Base-by-base conservation (phyloP, 1,139 yeast species). In the Yamadazyma aaseri region DNA sequence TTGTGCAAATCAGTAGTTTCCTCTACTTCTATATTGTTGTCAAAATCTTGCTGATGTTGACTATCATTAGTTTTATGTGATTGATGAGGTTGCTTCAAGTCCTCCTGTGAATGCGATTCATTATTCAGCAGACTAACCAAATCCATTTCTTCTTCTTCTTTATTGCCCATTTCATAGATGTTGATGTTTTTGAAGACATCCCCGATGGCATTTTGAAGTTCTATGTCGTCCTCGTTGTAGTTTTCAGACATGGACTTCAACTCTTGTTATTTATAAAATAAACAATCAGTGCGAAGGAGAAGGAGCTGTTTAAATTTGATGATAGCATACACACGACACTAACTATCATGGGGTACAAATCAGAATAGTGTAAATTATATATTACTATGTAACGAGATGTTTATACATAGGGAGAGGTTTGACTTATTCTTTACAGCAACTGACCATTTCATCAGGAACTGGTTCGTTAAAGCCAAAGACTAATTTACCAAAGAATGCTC, bases 401-500 rank as follows among this genome's bases (percentile, higher is more conserved):
- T n/a, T n/a, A n/a, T n/a, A n/a, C n/a, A n/a, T n/a, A n/a, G n/a
- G n/a, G n/a, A n/a, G n/a, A n/a, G n/a, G n/a, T n/a, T n/a, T n/a
- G n/a, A n/a, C n/a, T 23, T 32, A 38, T 24, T 34, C 41, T 21
- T 39, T 39, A 26, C 43, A 39, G 26, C 54, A 44, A 35, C 60
- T 48, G 29, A 49, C 54, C 11, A 56, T 53, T 6, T 56, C 57
- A 21, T 52, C 56, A 6, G 51, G 50, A 20, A 65, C 41, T 1
- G 76, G 70, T 39, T 74, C 76, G 29, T 46, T 56, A 39, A 61
- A 66, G 13, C 68, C 63, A 55, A 76, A 76, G 12, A 74, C 34
- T 14, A 78, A 51, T 51, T 73, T 73, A 2, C 86, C 87, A 35
- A 80, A 50, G 24, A 78, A 55, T 3, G 82, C 83, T 5, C 86